These are phyloP conservation scores for Pyrus communis DNA, from an alignment of 306 rosid species.

Conservation along the genomic window DNA sequence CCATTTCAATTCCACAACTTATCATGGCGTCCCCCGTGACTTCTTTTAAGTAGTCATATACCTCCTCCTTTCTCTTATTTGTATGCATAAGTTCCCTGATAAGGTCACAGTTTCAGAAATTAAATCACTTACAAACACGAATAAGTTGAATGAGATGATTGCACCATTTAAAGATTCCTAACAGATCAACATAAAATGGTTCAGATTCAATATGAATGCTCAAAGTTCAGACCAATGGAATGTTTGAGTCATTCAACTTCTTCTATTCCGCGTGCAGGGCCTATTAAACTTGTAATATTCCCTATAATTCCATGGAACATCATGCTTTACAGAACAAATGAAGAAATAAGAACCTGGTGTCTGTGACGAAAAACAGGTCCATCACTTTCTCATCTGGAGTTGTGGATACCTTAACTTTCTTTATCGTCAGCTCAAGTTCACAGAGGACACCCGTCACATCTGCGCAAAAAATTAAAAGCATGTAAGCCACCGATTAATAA, in stretches of 20 bases:
- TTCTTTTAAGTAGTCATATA: constrained; percentile 29
- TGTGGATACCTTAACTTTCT: constrained; percentile 89
- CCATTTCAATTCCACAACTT: constrained; percentile 62
- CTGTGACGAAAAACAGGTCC: constrained; percentile 90
- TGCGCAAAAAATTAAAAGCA: constrained; percentile 21
- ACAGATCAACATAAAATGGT: not conserved
- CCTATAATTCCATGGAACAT: not conserved
- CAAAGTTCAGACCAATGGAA: not conserved
- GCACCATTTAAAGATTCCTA: not conserved
- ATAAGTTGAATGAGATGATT: not conserved
- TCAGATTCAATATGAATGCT: not conserved
- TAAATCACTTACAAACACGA: not conserved
- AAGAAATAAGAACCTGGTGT: constrained; percentile 55
- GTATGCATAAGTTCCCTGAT: constrained; percentile 82
- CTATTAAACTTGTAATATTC: not conserved
- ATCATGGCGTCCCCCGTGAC: constrained; percentile 49
- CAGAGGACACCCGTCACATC: constrained; percentile 87
- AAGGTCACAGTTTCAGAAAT: constrained; percentile 4
- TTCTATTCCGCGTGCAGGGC: not conserved
- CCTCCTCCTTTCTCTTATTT: constrained; percentile 62
- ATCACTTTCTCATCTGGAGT: constrained; percentile 94
- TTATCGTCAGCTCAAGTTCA: constrained; percentile 72
- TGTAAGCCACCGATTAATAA: not conserved
- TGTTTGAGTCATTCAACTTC: not conserved
- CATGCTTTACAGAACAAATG: not conserved